Percentiles rank a stretch among this genome's conserved stretches.
These are phyloP conservation scores for Clohesyomyces aquaticus DNA, from an alignment of 495 filamentous ascomycete species.

Conservation along the genomic window DNA sequence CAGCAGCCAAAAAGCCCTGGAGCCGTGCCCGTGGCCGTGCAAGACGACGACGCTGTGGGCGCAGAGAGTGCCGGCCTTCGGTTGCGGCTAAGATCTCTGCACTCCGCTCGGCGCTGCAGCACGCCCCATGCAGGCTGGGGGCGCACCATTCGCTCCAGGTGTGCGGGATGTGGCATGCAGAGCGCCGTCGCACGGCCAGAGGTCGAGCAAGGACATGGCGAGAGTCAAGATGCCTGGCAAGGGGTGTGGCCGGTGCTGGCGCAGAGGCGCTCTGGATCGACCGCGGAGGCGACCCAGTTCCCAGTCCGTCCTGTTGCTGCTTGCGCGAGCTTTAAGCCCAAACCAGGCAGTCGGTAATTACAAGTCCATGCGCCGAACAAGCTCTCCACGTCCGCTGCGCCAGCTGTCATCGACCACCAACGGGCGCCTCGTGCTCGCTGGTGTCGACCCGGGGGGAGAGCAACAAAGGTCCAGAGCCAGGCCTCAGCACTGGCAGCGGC, in stretches of 20 bases:
- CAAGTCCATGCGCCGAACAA: conserved; percentile 17
- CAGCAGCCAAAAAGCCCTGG: conserved; percentile 30
- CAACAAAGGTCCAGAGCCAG: neutral
- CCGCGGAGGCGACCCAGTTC: conserved; percentile 34
- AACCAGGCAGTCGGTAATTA: conserved; percentile 41
- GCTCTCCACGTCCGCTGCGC: conserved; percentile 4
- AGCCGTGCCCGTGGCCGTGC: conserved; percentile 1
- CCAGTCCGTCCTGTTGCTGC: conserved; percentile 14
- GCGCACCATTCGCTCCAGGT: conserved; percentile 5
- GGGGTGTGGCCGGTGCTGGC: conserved; percentile 21
- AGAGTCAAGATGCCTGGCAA: conserved; percentile 10
- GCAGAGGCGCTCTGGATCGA: conserved; percentile 34
- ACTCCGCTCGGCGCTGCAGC: conserved; percentile 1
- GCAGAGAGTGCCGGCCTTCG: conserved; percentile 16
- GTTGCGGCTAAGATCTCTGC: conserved; percentile 27
- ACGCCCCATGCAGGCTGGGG: conserved; percentile 2
- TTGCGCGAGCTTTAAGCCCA: conserved; percentile 33
- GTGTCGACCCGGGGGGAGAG: neutral
- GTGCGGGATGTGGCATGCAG: conserved; percentile 23
- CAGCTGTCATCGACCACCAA: conserved; percentile 30
- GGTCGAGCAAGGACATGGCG: neutral
- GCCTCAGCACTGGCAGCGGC: neutral
- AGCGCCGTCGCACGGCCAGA: conserved; percentile 1
- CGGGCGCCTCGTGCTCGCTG: conserved; percentile 37
- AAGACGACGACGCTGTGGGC: conserved; percentile 11